phyloP scores from a whole-genome alignment of 371 early-diverging fungal species.

The Apophysomyces variabilis region DNA sequence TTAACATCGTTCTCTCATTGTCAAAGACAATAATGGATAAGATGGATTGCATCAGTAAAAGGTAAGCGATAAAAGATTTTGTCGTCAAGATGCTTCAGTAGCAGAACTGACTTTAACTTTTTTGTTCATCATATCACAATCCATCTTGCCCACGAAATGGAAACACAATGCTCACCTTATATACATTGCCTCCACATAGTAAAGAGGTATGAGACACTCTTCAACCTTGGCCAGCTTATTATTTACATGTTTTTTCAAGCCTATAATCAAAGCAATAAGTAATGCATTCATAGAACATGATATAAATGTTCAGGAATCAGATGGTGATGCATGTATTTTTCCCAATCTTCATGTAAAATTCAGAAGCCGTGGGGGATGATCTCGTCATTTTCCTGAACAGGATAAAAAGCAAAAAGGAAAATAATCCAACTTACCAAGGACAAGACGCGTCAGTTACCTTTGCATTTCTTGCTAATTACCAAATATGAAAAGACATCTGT shows the following conservation, averaged over 20 bases:
- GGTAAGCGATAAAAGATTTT: conserved; percentile 2
- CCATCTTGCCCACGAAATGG: not conserved
- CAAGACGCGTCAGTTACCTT: not conserved
- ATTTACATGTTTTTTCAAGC: not conserved
- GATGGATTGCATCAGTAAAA: conserved; percentile 7
- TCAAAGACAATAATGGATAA: not conserved
- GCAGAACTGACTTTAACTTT: conserved; percentile 6
- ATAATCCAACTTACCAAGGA: not conserved
- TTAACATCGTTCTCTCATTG: not conserved
- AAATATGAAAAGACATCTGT: not conserved
- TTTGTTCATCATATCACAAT: conserved; percentile 5
- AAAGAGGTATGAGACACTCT: too few relatives aligned
- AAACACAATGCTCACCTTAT: conserved; percentile 1
- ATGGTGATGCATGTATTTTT: conserved; percentile 8
- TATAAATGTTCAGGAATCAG: conserved; percentile 5
- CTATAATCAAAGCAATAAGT: not conserved
- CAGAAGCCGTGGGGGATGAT: conserved; percentile 6
- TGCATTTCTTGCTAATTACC: too few relatives aligned
- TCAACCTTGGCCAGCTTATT: not conserved
- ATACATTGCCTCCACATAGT: too few relatives aligned
- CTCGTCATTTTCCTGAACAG: conserved; percentile 2
- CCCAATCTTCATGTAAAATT: conserved; percentile 4
- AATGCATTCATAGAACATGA: not conserved
- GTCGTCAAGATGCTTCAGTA: conserved; percentile 7
- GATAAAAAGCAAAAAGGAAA: not conserved